Evolutionary conservation across 2,329 filamentous ascomycete genomes (phyloP).

Genomic region (Fusarium fracticaudum): DNA sequence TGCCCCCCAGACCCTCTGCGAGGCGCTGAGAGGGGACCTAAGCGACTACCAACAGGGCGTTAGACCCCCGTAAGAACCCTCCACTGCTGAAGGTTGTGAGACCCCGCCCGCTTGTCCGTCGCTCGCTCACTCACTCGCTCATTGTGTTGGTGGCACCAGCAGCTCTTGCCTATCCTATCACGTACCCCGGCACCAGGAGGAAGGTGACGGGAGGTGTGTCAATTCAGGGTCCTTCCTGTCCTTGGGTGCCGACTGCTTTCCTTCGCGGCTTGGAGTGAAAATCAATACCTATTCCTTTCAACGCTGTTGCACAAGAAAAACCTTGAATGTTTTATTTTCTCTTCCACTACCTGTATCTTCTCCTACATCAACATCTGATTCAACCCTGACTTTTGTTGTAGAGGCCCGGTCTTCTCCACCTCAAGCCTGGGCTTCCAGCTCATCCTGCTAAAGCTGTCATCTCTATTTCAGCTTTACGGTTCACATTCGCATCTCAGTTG

Average conservation of each 20-base stretch:
- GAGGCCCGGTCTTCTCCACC: neutral
- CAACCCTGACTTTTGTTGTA: neutral
- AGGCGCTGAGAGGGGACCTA: constrained; percentile 16
- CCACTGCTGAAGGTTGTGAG: neutral
- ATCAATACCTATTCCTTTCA: constrained; percentile 32
- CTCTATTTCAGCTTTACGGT: neutral
- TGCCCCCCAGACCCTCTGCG: constrained; percentile 12
- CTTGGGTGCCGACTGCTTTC: constrained; percentile 6
- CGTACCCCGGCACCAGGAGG: constrained; percentile 19
- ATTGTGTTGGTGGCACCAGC: neutral
- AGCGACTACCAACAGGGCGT: constrained; percentile 15
- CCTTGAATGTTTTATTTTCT: constrained; percentile 4
- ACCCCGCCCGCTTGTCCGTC: constrained; percentile 24
- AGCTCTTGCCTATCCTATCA: constrained; percentile 9
- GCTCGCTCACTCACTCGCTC: neutral
- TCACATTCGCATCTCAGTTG: neutral
- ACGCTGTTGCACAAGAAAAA: constrained; percentile 24
- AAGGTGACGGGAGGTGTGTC: constrained; percentile 21
- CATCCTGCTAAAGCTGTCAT: neutral
- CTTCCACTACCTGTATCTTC: neutral
- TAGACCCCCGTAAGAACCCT: constrained; percentile 18
- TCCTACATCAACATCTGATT: constrained; percentile 3
- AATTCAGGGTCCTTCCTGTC: constrained; percentile 40
- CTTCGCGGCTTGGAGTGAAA: constrained; percentile 13
- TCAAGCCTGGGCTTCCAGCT: constrained; percentile 11